These are phyloP conservation scores for Aspergillus unguis DNA, from an alignment of 2,329 filamentous ascomycete genomes.

Conservation along the genomic window DNA sequence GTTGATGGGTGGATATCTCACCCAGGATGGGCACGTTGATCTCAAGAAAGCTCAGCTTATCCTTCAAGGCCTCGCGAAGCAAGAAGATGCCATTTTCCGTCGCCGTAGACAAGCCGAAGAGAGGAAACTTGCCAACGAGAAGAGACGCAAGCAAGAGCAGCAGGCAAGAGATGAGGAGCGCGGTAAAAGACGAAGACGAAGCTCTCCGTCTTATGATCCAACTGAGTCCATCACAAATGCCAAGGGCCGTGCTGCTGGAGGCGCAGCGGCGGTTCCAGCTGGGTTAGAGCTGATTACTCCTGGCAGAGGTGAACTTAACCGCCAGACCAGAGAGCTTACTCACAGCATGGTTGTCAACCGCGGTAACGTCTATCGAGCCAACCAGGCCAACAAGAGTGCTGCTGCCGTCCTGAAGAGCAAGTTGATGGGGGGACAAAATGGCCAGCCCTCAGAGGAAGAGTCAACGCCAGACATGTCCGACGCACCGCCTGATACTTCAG, in stretches of 20 bases:
- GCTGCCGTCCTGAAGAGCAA: constrained; percentile 82
- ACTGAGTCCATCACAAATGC: constrained; percentile 30
- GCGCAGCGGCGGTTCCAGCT: constrained; percentile 38
- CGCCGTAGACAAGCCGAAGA: constrained; percentile 84
- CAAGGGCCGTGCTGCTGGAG: constrained; percentile 21
- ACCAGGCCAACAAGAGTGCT: constrained; percentile 87
- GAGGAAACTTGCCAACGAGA: constrained; percentile 72
- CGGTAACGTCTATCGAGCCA: constrained; percentile 63
- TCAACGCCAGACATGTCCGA: constrained; percentile 23
- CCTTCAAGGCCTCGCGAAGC: constrained; percentile 79
- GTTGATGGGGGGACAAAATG: constrained; percentile 52
- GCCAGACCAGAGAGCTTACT: constrained; percentile 63
- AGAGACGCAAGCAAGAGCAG: constrained; percentile 71
- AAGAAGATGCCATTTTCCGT: constrained; percentile 91
- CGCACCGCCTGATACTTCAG: constrained; percentile 27
- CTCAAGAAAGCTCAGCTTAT: constrained; percentile 84
- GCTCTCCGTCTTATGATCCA: constrained; percentile 44
- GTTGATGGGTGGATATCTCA: constrained; percentile 90
- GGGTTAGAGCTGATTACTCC: constrained; percentile 59
- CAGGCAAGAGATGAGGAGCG: constrained; percentile 50
- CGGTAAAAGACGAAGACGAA: constrained; percentile 42
- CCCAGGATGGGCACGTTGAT: constrained; percentile 90
- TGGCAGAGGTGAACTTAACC: constrained; percentile 52
- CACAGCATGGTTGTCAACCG: constrained; percentile 86
- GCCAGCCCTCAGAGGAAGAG: constrained; percentile 22